These are phyloP conservation scores for Arabidopsis arenosa DNA, from an alignment of 345 rosid genomes.

Conservation along the genomic window DNA sequence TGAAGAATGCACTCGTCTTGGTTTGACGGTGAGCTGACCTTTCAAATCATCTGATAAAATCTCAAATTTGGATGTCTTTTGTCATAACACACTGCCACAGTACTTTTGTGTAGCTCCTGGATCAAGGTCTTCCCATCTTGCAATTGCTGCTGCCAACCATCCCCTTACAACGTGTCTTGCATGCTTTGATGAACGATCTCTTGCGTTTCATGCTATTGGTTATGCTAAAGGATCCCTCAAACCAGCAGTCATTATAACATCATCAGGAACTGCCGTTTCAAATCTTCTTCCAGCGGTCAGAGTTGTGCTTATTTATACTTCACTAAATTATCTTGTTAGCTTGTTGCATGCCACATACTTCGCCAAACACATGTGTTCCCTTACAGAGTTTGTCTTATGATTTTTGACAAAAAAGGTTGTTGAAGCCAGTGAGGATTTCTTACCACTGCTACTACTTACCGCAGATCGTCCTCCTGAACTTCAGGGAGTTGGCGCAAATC, in stretches of 20 bases:
- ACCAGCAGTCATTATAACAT: conserved; percentile 85
- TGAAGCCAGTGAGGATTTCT: conserved; percentile 95
- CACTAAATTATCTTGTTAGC: conserved; percentile 13
- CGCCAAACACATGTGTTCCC: conserved; percentile 18
- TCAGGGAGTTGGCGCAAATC: conserved; percentile 90
- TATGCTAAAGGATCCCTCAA: conserved; percentile 82
- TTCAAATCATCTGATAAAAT: conserved; percentile 23
- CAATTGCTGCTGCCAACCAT: conserved; percentile 89
- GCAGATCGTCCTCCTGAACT: conserved; percentile 99
- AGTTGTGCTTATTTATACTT: conserved; percentile 23
- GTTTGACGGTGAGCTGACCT: conserved; percentile 70
- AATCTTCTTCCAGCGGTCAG: conserved; percentile 99
- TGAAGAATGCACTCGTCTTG: conserved; percentile 95
- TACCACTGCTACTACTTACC: conserved; percentile 83
- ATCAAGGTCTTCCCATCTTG: conserved; percentile 94
- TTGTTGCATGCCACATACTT: conserved; percentile 20
- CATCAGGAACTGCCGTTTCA: conserved; percentile 98
- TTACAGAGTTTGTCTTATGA: conserved; percentile 5
- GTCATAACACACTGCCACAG: conserved; percentile 60
- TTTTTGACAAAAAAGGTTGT: conserved; percentile 68
- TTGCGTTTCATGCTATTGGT: conserved; percentile 95
- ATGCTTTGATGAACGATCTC: conserved; percentile 94
- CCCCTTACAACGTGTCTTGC: conserved; percentile 73
- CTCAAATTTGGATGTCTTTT: conserved; percentile 35
- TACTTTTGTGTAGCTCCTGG: conserved; percentile 98